Evolutionary conservation across 1,284 basidiomycete species (phyloP), one percentile per base, ranked within the genome.

Genomic region (Mycena sp.): DNA sequence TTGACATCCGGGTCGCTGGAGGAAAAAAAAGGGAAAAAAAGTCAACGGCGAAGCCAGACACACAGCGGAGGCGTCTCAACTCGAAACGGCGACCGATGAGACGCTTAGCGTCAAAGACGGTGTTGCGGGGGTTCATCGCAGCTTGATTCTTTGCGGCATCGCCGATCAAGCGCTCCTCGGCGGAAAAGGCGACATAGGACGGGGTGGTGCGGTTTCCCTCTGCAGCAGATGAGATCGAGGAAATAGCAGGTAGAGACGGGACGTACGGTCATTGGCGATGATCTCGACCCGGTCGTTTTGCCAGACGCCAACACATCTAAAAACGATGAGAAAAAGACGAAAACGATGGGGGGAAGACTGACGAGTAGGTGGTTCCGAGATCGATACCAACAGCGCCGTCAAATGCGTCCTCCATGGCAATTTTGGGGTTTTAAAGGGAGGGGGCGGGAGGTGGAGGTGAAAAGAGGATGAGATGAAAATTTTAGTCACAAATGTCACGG

Each of bases 191-290:
- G 84, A 99, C 97, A 86, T 99, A 99, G 78, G 97, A 99, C 71
- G 97, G 97, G 71, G 97, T 99, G 79, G 97, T 98, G 78, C 97
- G 92, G 92, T 99, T 99, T 81, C 97, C 97, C 94, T 98, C 95
- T 95, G 80, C 72, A 68, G 60, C 61, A 48, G 62, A 72, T 69
- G 57, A 76, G 54, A 69, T 59, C 50, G 69, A 60, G 22, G 20
- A 48, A 57, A 38, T 37, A 62, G 52, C 57, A 30, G 64, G 41
- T 25, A 50, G 67, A 57, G 22, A 72, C 65, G 69, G 72, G 44
- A 87, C 93, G 83, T 78, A 95, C 93, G 94, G 87, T 95, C 96
- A 82, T 97, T 97, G 87, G 96, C 95, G 82, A 98, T 98, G 88
- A 98, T 98, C 87, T 97, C 96, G 80, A 98, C 96, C 80, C 96